Base-by-base conservation (phyloP, 2,329 filamentous ascomycete species). In the Delphinella strobiligena region DNA sequence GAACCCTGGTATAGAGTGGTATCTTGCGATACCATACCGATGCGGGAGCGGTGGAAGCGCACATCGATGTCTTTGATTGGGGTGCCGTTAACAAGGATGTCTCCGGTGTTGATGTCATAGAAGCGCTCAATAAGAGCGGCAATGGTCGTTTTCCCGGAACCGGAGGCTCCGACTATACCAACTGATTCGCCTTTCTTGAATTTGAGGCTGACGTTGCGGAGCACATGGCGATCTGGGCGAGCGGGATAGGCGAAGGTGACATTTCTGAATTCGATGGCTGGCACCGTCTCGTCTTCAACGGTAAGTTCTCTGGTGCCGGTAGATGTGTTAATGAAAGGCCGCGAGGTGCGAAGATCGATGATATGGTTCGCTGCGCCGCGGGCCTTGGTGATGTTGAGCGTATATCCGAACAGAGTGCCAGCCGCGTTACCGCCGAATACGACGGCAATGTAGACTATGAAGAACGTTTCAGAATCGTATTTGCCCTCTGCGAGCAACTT, bases 381-480 rank as follows among this genome's bases (percentile, higher is more conserved):
- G 7, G 51, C 59, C 39, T 60, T 60, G 2, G 59, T 61, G 38
- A 61, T 57, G 1, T 50, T 52, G 1, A 47, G 56, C 48, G 53
- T 74, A 47, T 82, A 80, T 31, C 73, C 74, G 45, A 86, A 74
- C 41, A 78, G 75, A 45, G 80, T 72, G 1, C 78, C 80, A 0
- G 79, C 77, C 0, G 68, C 66, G 55, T 86, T 78, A 5, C 75
- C 76, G 1, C 78, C 78, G 46, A 82, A 73, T 19, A 82, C 71
- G 7, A 81, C 68, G 0, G 78, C 74, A 55, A 81, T 75, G 54
- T 80, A 82, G 19, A 73, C 64, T 1, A 72, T 64, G 50, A 74
- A 75, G 51, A 75, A 77, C 15, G 68, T 55, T 3, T 58, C 43
- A 4, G 48, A 49, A 4, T 48, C 51, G 47, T 61, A 60, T 32